A percentile compares a stretch with the other conserved stretches of the same genome.
Conservation (phyloP, 2,329 filamentous ascomycete genomes). For the Colletotrichum navitas region DNA sequence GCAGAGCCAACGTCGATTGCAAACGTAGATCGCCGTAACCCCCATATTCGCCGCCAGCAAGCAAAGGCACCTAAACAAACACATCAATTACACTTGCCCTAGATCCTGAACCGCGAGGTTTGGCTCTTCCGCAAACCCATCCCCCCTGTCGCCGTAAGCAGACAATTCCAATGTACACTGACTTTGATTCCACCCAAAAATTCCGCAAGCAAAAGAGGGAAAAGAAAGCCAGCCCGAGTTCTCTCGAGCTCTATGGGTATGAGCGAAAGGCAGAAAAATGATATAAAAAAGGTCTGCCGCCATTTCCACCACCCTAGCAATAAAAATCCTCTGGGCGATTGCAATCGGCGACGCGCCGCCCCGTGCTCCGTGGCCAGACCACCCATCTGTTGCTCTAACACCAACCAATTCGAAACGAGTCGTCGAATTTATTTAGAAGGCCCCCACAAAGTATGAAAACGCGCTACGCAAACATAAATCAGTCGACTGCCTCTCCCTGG, state of each 20-base stretch:
- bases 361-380: conserved; percentile 4
- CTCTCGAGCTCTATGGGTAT: conserved; percentile 41
- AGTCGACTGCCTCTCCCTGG: conserved; percentile 35
- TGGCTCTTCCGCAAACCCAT: conserved; percentile 4
- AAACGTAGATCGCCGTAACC: conserved; percentile 8
- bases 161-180: conserved; percentile 38
- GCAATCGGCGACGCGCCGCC: not conserved
- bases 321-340: conserved; percentile 5
- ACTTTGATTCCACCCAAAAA: conserved; percentile 35
- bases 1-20: not conserved
- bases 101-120: conserved; percentile 21
- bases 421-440: conserved; percentile 53
- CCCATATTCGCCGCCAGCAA: conserved; percentile 12
- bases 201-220: conserved; percentile 35
- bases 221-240: conserved; percentile 40
- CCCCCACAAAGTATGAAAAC: conserved; percentile 65
- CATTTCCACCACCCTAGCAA: conserved; percentile 23
- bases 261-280: conserved; percentile 39
- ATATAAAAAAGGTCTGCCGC: conserved; percentile 34
- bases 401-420: not conserved
- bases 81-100: conserved; percentile 33
- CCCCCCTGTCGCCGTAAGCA: conserved; percentile 2
- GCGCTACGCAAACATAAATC: conserved; percentile 50
- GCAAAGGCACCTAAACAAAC: conserved; percentile 22
- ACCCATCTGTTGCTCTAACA: not conserved